These are phyloP conservation scores for Logfia minima DNA, from an alignment of 129 eudicot species.

Conservation along the genomic window DNA sequence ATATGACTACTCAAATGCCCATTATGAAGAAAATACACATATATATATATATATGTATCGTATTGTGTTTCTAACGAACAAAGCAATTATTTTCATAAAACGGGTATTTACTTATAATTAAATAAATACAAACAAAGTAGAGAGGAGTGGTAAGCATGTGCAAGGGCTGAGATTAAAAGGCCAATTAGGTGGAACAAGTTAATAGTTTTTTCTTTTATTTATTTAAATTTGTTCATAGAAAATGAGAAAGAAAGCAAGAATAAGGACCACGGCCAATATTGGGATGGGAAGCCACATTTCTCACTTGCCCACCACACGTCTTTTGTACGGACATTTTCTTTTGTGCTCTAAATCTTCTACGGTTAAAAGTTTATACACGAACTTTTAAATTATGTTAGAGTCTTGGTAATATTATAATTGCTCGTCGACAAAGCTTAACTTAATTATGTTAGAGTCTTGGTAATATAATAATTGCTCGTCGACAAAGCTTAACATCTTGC, in stretches of 20 bases:
- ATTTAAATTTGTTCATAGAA: not conserved
- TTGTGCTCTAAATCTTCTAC: constrained; percentile 1
- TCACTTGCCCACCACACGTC: constrained; percentile 37
- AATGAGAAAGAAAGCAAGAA: not conserved
- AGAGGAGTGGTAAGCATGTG: constrained; percentile 59
- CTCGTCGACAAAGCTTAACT: too few species aligned
- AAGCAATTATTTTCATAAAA: not conserved
- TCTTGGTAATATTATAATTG: too few species aligned
- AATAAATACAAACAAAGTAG: constrained; percentile 22
- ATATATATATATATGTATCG: not conserved
- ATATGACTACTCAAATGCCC: too few species aligned
- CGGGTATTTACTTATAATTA: not conserved
- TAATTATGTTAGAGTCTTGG: not conserved
- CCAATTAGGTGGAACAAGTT: constrained; percentile 30
- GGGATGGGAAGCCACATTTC: constrained; percentile 43
- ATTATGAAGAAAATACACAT: not conserved
- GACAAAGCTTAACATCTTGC: too few species aligned
- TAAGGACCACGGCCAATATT: constrained; percentile 8
- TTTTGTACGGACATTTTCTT: constrained; percentile 26
- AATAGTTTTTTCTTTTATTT: not conserved
- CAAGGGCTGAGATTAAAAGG: constrained; percentile 35
- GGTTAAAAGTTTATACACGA: not conserved
- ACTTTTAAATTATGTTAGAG: not conserved
- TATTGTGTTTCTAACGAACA: not conserved
- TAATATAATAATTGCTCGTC: too few species aligned